Conservation (phyloP, 1,139 yeast species). For the Magnusiomyces ingens region DNA sequence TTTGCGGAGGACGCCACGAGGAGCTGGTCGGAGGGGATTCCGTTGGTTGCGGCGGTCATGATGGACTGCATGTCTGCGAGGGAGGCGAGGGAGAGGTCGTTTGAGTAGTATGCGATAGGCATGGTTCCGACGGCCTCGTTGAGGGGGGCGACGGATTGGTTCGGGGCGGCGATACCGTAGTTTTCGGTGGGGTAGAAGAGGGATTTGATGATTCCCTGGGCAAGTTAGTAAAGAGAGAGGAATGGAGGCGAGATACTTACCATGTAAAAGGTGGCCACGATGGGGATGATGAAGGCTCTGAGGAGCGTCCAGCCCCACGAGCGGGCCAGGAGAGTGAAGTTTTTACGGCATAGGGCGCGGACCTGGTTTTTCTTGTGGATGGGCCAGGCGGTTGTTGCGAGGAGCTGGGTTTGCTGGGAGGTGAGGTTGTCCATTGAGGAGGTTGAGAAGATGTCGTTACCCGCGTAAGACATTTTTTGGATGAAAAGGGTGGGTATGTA, state of each 20-base stretch:
- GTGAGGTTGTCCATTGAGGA: slow-evolving; percentile 12
- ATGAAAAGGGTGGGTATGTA: slow-evolving; percentile 20
- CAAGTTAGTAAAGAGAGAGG: too few species aligned
- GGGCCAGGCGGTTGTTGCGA: too few species aligned
- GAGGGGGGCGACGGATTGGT: slow-evolving; percentile 21
- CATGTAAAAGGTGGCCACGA: neutral
- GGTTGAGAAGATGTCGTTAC: slow-evolving; percentile 21
- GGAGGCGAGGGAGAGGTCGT: slow-evolving; percentile 15
- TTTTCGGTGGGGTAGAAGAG: slow-evolving; percentile 29
- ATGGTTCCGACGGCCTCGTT: slow-evolving; percentile 23
- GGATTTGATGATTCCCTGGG: slow-evolving; percentile 25
- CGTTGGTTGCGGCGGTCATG: slow-evolving; percentile 27
- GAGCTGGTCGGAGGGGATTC: slow-evolving; percentile 27
- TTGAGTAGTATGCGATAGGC: slow-evolving; percentile 29
- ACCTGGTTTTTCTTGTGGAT: too few species aligned
- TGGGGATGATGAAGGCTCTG: neutral
- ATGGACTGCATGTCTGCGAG: slow-evolving; percentile 25
- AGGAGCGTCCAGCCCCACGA: slow-evolving; percentile 17
- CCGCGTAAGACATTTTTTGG: slow-evolving; percentile 24
- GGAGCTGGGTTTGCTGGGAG: too few species aligned
- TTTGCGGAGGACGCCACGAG: slow-evolving; percentile 21
- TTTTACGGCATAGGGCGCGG: too few species aligned
- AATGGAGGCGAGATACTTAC: slow-evolving; percentile 7
- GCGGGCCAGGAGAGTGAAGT: slow-evolving; percentile 13
- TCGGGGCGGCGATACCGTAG: slow-evolving; percentile 32